Evolutionary conservation across 73 alveolate species (phyloP), one percentile per base, ranked within the genome.

Genomic region (Uronychia setigera): DNA sequence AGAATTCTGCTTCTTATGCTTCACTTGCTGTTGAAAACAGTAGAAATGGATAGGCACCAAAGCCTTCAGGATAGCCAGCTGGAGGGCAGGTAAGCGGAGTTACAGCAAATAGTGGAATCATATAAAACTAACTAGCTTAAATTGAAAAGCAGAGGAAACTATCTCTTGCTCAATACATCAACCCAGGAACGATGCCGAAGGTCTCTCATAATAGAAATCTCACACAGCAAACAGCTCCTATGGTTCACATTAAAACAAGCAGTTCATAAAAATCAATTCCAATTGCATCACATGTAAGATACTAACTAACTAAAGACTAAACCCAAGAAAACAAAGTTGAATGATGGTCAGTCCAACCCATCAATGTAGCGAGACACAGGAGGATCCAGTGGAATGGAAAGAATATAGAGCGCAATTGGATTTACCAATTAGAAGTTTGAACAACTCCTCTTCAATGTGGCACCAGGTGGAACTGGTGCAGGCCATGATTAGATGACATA

Each of bases 31-130:
- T 46, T 46, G 67, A 46, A 19, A 46, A 46, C 67, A 46, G 67
- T 46, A 5, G 67, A 19, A 46, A 46, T 19, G 19, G 67, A 46
- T 46, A 19, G 67, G n/a, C 5, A 46, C n/a, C n/a, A 11, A 19
- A 46, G 67, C 67, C 67, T 11, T 46, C 67, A n/a, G n/a, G n/a
- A n/a, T n/a, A 5, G 67, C 67, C 67, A 46, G 67, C 67, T 46
- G 67, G 67, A 19, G 19, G 67, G n/a, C 67, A n/a, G n/a, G n/a
- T n/a, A n/a, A n/a, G n/a, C n/a, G n/a, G n/a, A n/a, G n/a, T n/a
- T n/a, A n/a, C n/a, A n/a, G n/a, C n/a, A n/a, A n/a, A n/a, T n/a
- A n/a, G n/a, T n/a, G n/a, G n/a, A n/a, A n/a, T n/a, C n/a, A n/a
- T n/a, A n/a, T n/a, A n/a, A n/a, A n/a, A 46, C 67, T 46, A 46